A percentile compares a stretch with the other conserved stretches of the same genome.
phyloP scores from a whole-genome alignment of 192 early-diverging fungal genomes.

The Coemansia sp. region DNA sequence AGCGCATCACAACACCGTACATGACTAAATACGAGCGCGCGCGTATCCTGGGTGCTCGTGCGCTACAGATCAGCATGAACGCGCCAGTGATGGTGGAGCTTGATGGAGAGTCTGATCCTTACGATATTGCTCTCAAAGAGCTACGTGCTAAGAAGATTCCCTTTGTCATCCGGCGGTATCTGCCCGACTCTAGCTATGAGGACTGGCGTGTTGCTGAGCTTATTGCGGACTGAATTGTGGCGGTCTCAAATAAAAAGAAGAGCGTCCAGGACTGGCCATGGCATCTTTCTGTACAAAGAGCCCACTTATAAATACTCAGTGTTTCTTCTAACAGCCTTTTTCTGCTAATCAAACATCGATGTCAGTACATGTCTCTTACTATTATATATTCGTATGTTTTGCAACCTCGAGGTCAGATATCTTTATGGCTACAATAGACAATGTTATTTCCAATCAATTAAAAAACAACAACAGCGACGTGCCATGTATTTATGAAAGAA shows the following conservation, averaged over 20 bases:
- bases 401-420: too few relatives aligned
- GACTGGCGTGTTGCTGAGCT: slow-evolving; percentile 93
- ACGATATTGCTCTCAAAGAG: slow-evolving; percentile 94
- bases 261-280: neutral
- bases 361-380: neutral
- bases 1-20: slow-evolving; percentile 93
- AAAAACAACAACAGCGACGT: slow-evolving; percentile 6
- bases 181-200: slow-evolving; percentile 93
- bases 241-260: neutral
- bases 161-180: slow-evolving; percentile 85
- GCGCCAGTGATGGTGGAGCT: slow-evolving; percentile 97
- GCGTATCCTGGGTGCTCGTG: slow-evolving; percentile 85
- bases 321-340: neutral
- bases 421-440: neutral
- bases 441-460: slow-evolving; percentile 12
- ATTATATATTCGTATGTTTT: neutral
- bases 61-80: slow-evolving; percentile 97
- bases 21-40: slow-evolving; percentile 99
- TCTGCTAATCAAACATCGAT: too few relatives aligned
- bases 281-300: neutral
- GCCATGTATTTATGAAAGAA: neutral
- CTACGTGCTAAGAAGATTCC: slow-evolving; percentile 91
- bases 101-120: slow-evolving; percentile 89
- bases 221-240: slow-evolving; percentile 62
- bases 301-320: neutral